Conservation (phyloP, 140 eudicot species). For the Bidens hawaiensis region DNA sequence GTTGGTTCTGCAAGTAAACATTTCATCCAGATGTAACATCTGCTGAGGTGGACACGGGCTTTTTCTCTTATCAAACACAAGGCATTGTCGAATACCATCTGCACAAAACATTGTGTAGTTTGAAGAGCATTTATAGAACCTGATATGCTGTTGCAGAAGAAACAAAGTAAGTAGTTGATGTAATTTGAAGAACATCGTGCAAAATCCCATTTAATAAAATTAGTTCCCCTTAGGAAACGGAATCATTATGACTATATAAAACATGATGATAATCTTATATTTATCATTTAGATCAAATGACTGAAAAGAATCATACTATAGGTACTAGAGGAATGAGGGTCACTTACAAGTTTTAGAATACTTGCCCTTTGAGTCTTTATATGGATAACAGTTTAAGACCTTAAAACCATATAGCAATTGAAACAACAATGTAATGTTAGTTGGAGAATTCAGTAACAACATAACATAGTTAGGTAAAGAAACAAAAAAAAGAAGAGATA, state of each 20-base stretch:
- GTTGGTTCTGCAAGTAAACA: constrained; percentile 14
- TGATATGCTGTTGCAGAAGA: background rate
- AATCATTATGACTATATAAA: background rate
- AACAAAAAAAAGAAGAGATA: background rate
- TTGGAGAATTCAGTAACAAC: background rate
- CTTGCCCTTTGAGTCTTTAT: constrained; percentile 32
- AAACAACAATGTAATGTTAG: constrained; percentile 7
- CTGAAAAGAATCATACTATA: constrained; percentile 1
- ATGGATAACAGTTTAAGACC: constrained; percentile 38
- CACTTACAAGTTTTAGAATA: constrained; percentile 40
- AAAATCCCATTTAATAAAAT: background rate
- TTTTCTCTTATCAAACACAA: constrained; percentile 18
- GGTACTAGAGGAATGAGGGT: constrained; percentile 2
- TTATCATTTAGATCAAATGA: background rate
- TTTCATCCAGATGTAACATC: constrained; percentile 22
- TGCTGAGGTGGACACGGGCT: constrained; percentile 25
- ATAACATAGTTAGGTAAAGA: background rate
- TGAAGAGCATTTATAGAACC: constrained; percentile 13
- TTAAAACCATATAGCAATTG: constrained; percentile 22
- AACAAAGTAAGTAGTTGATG: background rate
- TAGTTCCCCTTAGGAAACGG: background rate
- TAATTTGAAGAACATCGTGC: background rate
- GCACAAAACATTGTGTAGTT: constrained; percentile 17
- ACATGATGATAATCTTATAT: background rate
- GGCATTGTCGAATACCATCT: constrained; percentile 26